These are phyloP conservation scores for Gamarada debralockiae DNA, from an alignment of 495 filamentous ascomycete genomes.

Conservation along the genomic window DNA sequence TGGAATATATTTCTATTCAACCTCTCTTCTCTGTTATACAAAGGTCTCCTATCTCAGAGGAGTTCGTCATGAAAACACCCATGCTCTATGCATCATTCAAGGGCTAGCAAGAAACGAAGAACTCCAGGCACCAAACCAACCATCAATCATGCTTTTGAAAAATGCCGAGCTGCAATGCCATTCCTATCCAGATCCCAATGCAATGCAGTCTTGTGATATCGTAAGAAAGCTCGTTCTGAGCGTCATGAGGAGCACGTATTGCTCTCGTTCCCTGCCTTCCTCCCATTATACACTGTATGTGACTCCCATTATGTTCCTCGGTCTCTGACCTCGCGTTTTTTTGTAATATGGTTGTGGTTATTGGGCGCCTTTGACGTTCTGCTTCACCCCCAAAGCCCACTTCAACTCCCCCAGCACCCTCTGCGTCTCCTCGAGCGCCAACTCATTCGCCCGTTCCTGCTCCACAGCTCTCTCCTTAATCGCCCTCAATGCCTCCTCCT, in stretches of 20 bases:
- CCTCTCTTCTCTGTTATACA: too few relatives aligned
- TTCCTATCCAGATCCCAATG: neutral
- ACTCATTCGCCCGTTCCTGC: slow-evolving; percentile 52
- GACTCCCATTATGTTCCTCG: slow-evolving; percentile 1
- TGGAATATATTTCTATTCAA: too few relatives aligned
- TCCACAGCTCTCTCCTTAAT: slow-evolving; percentile 52
- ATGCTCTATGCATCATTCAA: too few relatives aligned
- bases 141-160: neutral
- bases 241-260: neutral
- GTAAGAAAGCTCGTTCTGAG: slow-evolving; percentile 3
- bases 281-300: neutral
- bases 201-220: slow-evolving; percentile 9
- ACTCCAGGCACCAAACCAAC: slow-evolving; percentile 9
- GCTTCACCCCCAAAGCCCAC: slow-evolving; percentile 64
- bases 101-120: neutral
- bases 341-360: neutral
- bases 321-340: neutral
- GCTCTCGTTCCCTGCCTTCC: neutral
- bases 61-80: too few relatives aligned
- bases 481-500: slow-evolving; percentile 53
- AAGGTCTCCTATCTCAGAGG: too few relatives aligned
- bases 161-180: neutral
- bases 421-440: slow-evolving; percentile 53
- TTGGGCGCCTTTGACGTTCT: slow-evolving; percentile 34
- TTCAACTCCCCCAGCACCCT: slow-evolving; percentile 61